A percentile compares a stretch with the other conserved stretches of the same genome.
These are phyloP conservation scores for Picochlorum sp. DNA, from an alignment of 139 green algal species.

Conservation along the genomic window DNA sequence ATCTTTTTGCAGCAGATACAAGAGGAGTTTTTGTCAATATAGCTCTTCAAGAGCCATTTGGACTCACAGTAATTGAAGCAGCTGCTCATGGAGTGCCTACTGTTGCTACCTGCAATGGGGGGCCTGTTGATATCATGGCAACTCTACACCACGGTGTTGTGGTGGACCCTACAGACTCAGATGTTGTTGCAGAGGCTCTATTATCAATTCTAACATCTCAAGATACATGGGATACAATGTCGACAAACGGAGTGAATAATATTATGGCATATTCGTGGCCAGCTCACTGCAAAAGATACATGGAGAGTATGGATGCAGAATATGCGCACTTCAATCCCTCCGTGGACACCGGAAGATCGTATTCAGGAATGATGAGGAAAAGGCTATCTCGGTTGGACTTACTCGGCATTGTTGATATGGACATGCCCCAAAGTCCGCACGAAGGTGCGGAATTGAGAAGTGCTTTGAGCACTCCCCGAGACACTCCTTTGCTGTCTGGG, in stretches of 20 bases:
- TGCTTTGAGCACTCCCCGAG: slow-evolving; percentile 19
- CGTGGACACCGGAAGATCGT: slow-evolving; percentile 24
- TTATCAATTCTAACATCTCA: slow-evolving; percentile 66
- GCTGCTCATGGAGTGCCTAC: slow-evolving; percentile 89
- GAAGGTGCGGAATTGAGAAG: slow-evolving; percentile 2
- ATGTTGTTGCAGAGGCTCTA: slow-evolving; percentile 58
- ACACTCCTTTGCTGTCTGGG: neutral
- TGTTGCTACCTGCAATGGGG: slow-evolving; percentile 87
- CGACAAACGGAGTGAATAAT: slow-evolving; percentile 49
- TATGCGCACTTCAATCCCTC: slow-evolving; percentile 13
- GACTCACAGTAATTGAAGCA: slow-evolving; percentile 89
- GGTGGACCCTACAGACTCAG: slow-evolving; percentile 75
- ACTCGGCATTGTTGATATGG: slow-evolving; percentile 10
- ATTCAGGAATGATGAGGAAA: slow-evolving; percentile 27
- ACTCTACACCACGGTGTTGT: slow-evolving; percentile 74
- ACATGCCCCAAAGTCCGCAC: neutral
- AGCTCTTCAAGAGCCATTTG: slow-evolving; percentile 90
- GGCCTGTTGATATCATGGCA: slow-evolving; percentile 75
- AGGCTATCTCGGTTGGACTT: neutral
- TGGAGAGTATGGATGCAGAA: slow-evolving; percentile 55
- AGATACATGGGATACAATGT: slow-evolving; percentile 64
- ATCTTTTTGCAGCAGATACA: slow-evolving; percentile 67
- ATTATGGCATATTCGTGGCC: slow-evolving; percentile 88
- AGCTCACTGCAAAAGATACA: slow-evolving; percentile 70
- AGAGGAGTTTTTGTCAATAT: slow-evolving; percentile 79